Evolutionary conservation across 2,329 filamentous ascomycete species (phyloP), one percentile per base, ranked within the genome.

Genomic region (Sporothrix humicola): DNA sequence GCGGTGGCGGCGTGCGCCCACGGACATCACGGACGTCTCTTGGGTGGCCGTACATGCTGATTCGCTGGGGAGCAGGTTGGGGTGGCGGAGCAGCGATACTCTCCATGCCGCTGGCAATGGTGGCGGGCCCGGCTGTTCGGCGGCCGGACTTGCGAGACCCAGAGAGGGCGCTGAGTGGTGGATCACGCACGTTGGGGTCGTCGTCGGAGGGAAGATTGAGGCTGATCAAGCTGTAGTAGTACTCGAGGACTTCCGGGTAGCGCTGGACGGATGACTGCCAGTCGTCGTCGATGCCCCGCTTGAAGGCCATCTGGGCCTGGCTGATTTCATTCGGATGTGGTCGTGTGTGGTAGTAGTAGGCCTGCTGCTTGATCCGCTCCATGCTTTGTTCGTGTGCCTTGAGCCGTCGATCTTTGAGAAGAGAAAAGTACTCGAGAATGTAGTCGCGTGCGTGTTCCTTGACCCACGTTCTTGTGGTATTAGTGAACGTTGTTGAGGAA

Each of bases 231-330:
- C 88, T 86, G 81, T 91, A 95, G 79, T 92, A 95, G 81, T 95
- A 94, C 81, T 94, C 91, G 72, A 95, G 84, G n/a, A 95, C 90
- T 79, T 94, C 91, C 4, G 92, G 93, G 78, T 95, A 95, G 72
- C 90, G 87, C 78, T 93, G 88, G 54, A 94, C 92, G 66, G 90
- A 91, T 44, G 88, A 86, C 78, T 91, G 88, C 92, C 92, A 95
- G 82, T 94, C 92, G 75, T 92, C 90, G 78, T 94, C 92, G 78
- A 94, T 92, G 75, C 91, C 92, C 69, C 89, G 87, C 82, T 93
- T 93, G 75, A 93, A 85, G 68, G 87, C 85, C 17, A 85, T 85
- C 78, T 93, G 88, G 31, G 91, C 92, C 73, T 88, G 86, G 54
- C 86, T 84, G 71, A 94, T 87, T 79, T 93, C 87, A 76, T 82